Evolutionary conservation across 1,284 basidiomycete species (phyloP).

Genomic region (Boletus chippewaensis): DNA sequence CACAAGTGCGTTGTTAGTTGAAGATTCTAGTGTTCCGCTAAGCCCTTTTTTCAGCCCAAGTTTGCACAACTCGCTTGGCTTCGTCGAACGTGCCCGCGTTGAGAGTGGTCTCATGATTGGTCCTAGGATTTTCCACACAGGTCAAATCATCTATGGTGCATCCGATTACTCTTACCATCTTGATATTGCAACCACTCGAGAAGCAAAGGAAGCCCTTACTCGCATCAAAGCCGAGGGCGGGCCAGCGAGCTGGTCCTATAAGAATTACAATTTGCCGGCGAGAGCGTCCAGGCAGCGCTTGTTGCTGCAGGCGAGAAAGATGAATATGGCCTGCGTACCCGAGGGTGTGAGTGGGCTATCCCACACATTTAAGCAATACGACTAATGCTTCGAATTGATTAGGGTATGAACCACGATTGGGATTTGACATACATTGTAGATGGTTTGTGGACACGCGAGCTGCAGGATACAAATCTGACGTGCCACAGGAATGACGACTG

Average conservation of each 20-base stretch:
- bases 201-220: slow-evolving; percentile 56
- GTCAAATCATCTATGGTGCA: slow-evolving; percentile 60
- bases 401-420: slow-evolving; percentile 74
- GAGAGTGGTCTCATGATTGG: slow-evolving; percentile 63
- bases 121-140: slow-evolving; percentile 64
- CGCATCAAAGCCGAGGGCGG: slow-evolving; percentile 69
- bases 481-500: slow-evolving; percentile 61
- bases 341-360: slow-evolving; percentile 43
- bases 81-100: slow-evolving; percentile 56
- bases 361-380: neutral
- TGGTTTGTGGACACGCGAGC: slow-evolving; percentile 35
- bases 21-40: neutral
- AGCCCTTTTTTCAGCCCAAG: slow-evolving; percentile 46
- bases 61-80: slow-evolving; percentile 51
- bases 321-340: slow-evolving; percentile 65
- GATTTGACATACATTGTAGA: slow-evolving; percentile 69
- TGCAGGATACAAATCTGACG: slow-evolving; percentile 7
- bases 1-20: slow-evolving; percentile 50
- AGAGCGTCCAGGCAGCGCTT: slow-evolving; percentile 65
- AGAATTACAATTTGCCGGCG: slow-evolving; percentile 67
- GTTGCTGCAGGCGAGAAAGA: slow-evolving; percentile 50
- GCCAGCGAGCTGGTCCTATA: slow-evolving; percentile 62
- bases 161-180: slow-evolving; percentile 48
- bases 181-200: slow-evolving; percentile 52
- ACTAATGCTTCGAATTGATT: slow-evolving; percentile 1